Evolutionary conservation across 2,329 filamentous ascomycete genomes (phyloP).

Genomic region (Diaporthe amygdali): DNA sequence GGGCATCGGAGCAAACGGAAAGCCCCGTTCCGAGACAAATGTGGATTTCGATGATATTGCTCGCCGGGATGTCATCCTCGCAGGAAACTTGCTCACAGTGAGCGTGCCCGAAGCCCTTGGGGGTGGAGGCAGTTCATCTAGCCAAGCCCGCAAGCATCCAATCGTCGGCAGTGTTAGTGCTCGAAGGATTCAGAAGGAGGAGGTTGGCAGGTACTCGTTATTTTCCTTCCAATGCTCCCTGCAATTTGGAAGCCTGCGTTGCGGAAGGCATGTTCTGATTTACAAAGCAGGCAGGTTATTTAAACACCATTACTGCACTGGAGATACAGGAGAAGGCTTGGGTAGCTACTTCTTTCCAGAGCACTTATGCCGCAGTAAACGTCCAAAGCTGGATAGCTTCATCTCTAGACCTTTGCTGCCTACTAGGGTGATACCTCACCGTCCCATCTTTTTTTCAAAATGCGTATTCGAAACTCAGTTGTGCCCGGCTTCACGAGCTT

Average conservation of each 20-base stretch:
- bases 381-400: not conserved
- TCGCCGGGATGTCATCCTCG: not conserved
- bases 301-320: not conserved
- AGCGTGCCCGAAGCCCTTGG: not conserved
- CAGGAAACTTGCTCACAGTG: constrained; percentile 9
- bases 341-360: no score
- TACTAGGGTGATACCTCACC: no score
- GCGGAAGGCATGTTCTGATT: not conserved
- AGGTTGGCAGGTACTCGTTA: not conserved
- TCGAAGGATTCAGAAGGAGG: not conserved
- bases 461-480: not conserved
- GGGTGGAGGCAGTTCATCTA: constrained; percentile 3
- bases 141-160: not conserved
- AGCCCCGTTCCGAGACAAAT: not conserved
- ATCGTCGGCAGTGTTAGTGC: not conserved
- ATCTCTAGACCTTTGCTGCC: accelerated
- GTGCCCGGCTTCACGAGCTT: not conserved
- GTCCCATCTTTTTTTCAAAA: not conserved
- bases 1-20: not conserved
- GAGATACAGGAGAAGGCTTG: not conserved
- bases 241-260: not conserved
- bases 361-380: not conserved
- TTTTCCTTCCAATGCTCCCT: not conserved
- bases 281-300: not conserved
- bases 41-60: no score